Evolutionary conservation across 2,329 filamentous ascomycete genomes (phyloP).

Genomic region (Acrocalymma vagum): DNA sequence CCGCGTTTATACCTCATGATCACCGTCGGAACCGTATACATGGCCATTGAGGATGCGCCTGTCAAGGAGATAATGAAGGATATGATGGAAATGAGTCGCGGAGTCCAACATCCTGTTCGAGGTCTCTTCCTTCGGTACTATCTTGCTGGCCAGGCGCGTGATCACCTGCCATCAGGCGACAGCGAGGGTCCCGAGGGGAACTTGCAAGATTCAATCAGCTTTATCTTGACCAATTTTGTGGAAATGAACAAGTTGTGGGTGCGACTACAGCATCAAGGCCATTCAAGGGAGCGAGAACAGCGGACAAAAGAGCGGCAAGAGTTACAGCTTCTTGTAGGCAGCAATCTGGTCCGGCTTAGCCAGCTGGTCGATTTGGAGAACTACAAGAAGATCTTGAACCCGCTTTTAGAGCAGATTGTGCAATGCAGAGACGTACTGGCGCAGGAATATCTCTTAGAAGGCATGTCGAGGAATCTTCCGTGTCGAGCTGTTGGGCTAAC

Average conservation of each 20-base stretch:
- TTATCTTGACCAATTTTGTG: conserved; percentile 97
- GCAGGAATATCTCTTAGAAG: conserved; percentile 95
- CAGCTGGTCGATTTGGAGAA: conserved; percentile 94
- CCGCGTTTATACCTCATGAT: conserved; percentile 98
- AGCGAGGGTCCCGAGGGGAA: conserved; percentile 95
- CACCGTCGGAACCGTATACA: conserved; percentile 98
- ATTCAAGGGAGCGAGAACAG: conserved; percentile 92
- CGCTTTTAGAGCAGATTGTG: conserved; percentile 93
- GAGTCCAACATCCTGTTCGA: conserved; percentile 95
- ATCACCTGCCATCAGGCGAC: conserved; percentile 81
- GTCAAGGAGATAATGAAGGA: conserved; percentile 99
- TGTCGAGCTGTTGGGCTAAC: conserved; percentile 26
- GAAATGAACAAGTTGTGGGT: conserved; percentile 99
- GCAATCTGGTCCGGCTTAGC: conserved; percentile 93
- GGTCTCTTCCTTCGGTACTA: conserved; percentile 97
- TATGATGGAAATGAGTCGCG: conserved; percentile 99
- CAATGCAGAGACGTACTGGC: conserved; percentile 97
- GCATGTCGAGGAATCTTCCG: conserved; percentile 43
- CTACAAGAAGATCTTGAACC: conserved; percentile 91
- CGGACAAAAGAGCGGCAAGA: conserved; percentile 94
- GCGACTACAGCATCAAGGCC: conserved; percentile 93
- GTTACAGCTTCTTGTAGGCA: conserved; percentile 92
- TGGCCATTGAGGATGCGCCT: conserved; percentile 96
- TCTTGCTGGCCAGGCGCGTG: conserved; percentile 91
- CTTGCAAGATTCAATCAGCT: conserved; percentile 96